Evolutionary conservation across 148 eudicot genomes (phyloP), one percentile per base, ranked within the genome.

Genomic region (Rheum nobile): DNA sequence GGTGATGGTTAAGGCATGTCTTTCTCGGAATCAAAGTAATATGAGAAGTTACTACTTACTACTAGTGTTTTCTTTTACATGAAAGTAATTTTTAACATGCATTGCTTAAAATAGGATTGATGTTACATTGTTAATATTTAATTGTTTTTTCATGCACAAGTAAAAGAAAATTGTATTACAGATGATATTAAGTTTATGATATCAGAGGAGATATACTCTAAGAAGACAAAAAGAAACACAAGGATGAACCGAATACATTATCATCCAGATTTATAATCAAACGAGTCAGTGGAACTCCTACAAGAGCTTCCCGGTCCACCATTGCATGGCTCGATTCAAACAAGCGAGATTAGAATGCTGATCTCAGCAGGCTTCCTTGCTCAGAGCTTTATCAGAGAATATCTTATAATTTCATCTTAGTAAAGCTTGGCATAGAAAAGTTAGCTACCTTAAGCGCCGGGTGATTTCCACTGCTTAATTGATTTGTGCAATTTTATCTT

Each of bases 401-500:
- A 5, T 59, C 32, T 26, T 10, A 9, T 26, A 59, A 28, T 59
- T 59, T 59, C 34, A 26, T 28, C 13, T 4, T 24, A 57, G 7
- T 24, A 57, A 32, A 57, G 16, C 31, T 26, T 57, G 32, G 17
- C 16, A 57, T 24, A 57, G 65, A 24, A 24, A 26, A 10, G 57
- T 50, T 26, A 59, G 32, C 34, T 26, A 34, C 34, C 10, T 5
- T 16, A 17, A 63, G 70, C 70, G 4, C 70, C 70, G 2, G 22
- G n/a, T 34, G n/a, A 32, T 14, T 34, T 4, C 17, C 7, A 32
- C 4, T 34, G 39, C 41, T 65, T 16, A 65, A 32, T 65, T 65
- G 70, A 19, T 75, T 75, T 24, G 38, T 71, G 29, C 46, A 65
- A 5, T 65, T 34, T 31, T 28, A 38, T 76, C 59, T 86, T 42